These are phyloP conservation scores for Groenewaldozyma salmanticensis DNA, from an alignment of 805 yeast genomes.

Conservation along the genomic window DNA sequence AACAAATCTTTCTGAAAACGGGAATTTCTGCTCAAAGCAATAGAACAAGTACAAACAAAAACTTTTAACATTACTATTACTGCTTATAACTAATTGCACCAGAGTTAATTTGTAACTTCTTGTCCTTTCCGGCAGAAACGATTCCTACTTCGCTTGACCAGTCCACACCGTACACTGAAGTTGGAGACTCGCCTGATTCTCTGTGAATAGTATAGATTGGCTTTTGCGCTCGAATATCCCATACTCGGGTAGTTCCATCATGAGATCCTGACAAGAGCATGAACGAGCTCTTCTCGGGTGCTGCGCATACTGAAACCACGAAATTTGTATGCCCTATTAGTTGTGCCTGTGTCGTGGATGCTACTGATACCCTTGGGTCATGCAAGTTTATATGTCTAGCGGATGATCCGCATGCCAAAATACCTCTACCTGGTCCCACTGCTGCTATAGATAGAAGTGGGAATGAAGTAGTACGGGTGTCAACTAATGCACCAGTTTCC, in stretches of 20 bases:
- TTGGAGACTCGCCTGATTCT: constrained; percentile 38
- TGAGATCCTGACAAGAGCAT: constrained; percentile 89
- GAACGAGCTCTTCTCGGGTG: constrained; percentile 62
- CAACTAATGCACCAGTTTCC: constrained; percentile 75
- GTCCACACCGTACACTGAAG: constrained; percentile 75
- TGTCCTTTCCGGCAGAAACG: constrained; percentile 89
- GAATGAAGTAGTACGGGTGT: constrained; percentile 78
- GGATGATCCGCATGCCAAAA: constrained; percentile 88
- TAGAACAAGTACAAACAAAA: too few relatives aligned
- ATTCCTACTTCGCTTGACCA: constrained; percentile 80
- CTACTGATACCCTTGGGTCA: constrained; percentile 66
- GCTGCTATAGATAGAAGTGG: constrained; percentile 69
- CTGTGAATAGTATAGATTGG: constrained; percentile 76
- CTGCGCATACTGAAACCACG: constrained; percentile 66
- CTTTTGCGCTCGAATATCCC: constrained; percentile 88
- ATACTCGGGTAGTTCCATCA: constrained; percentile 88
- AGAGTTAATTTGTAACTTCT: constrained; percentile 73
- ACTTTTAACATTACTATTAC: constrained; percentile 1
- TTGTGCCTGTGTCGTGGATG: constrained; percentile 51
- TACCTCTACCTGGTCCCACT: constrained; percentile 48
- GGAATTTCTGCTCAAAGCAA: too few relatives aligned
- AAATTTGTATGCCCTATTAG: constrained; percentile 86
- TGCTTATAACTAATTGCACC: constrained; percentile 10
- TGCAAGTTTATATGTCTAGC: constrained; percentile 95
- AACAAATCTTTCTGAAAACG: not conserved